Base-by-base conservation (phyloP, 2,329 filamentous ascomycete genomes). In the Trichoderma guizhouense region DNA sequence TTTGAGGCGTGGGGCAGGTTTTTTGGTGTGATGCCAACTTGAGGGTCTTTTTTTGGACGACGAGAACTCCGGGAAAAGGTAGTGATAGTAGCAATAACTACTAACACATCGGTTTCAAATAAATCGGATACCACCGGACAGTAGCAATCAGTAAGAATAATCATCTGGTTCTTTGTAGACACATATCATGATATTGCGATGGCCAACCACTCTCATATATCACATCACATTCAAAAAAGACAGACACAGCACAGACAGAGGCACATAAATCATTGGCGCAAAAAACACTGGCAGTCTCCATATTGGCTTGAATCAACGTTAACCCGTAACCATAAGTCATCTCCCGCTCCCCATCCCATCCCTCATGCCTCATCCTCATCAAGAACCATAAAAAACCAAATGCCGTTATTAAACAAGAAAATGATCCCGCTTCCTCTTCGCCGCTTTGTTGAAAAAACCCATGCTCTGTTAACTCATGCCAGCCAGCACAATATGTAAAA, bases 261-360 rank as follows among this genome's bases (percentile, higher is more conserved):
- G 12, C n/a, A 39, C 18, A 36, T 11, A 55, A 55, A 55, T 30
- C 14, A 66, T 47, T 21, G 28, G n/a, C 36, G 36, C 36, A 51
- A 60, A 66, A 43, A 30, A 58, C 18, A 47, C 28, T 34, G 32
- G 66, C 36, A 69, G 55, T 57, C 34, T 60, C 55, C 39, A 11
- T 69, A n/a, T 61, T 51, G 66, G 66, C 66, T 69, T 15, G 66
- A 69, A 69, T 28, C 55, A 30, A 47, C 15, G 55, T 21, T 61
- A 15, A 15, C 15, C 53, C 53, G 21, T 58, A 18, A 58, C 58
- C 32, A 30, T 69, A 60, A 60, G 28, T 57, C 47, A 51, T 43
- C 34, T 18, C 28, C 55, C 34, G 36, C 51, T 55, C 6, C 39
- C 39, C 39, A 43, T 43, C 39, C 21, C 53, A 18, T 67, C 53